phyloP scores from a whole-genome alignment of 1,139 yeast genomes.

The Petasospora rhodanensis region DNA sequence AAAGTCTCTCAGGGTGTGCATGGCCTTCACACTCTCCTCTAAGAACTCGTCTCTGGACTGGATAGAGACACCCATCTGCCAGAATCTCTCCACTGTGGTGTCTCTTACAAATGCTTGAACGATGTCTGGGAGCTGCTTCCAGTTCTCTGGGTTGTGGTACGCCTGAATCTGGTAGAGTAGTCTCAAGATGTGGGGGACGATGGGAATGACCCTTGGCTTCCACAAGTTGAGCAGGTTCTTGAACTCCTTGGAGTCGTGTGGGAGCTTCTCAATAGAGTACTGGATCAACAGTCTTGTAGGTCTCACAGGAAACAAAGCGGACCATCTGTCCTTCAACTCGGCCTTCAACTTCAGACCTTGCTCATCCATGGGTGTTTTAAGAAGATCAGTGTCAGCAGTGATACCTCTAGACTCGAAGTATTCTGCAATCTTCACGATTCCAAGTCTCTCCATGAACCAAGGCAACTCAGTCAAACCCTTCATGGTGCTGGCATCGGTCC shows the following conservation, averaged over 20 bases:
- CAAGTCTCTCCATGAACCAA: slow-evolving; percentile 97
- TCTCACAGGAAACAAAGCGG: slow-evolving; percentile 88
- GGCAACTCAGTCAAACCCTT: slow-evolving; percentile 85
- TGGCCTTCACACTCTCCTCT: slow-evolving; percentile 91
- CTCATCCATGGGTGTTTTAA: slow-evolving; percentile 86
- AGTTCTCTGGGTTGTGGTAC: slow-evolving; percentile 88
- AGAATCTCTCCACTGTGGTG: slow-evolving; percentile 87
- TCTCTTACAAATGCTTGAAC: slow-evolving; percentile 88
- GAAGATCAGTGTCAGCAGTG: slow-evolving; percentile 66
- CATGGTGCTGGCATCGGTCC: slow-evolving; percentile 91
- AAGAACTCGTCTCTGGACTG: slow-evolving; percentile 93
- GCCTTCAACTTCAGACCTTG: slow-evolving; percentile 73
- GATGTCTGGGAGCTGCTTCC: slow-evolving; percentile 82
- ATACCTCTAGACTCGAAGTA: slow-evolving; percentile 84
- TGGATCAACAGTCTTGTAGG: slow-evolving; percentile 94
- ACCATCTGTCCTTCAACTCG: slow-evolving; percentile 86
- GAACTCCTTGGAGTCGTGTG: slow-evolving; percentile 73
- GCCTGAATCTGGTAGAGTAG: slow-evolving; percentile 87
- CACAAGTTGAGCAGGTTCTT: slow-evolving; percentile 69
- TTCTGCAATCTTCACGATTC: slow-evolving; percentile 88
- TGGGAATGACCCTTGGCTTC: slow-evolving; percentile 92
- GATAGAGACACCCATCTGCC: slow-evolving; percentile 97
- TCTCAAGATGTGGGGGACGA: slow-evolving; percentile 85
- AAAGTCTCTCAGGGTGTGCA: slow-evolving; percentile 88
- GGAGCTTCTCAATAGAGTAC: slow-evolving; percentile 87